A percentile compares a stretch with the other conserved stretches of the same genome.
These are phyloP conservation scores for Tuber indicum DNA, from an alignment of 495 filamentous ascomycete species.

Conservation along the genomic window DNA sequence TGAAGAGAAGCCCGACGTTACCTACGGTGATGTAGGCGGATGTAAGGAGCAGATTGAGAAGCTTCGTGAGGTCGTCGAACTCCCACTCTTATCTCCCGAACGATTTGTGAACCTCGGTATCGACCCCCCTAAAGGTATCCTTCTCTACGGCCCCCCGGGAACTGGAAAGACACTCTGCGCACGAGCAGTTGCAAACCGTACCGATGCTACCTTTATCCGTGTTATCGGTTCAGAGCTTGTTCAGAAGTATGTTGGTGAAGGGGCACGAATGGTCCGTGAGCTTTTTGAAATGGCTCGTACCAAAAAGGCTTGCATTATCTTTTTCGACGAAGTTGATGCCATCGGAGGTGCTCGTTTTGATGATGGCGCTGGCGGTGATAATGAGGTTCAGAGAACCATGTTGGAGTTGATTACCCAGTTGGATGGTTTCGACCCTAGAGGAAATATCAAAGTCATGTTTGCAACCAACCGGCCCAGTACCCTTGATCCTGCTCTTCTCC, in stretches of 20 bases:
- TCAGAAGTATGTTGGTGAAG: slow-evolving; percentile 98
- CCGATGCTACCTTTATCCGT: slow-evolving; percentile 96
- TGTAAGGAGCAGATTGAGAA: slow-evolving; percentile 99
- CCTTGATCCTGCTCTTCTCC: slow-evolving; percentile 91
- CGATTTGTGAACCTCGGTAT: slow-evolving; percentile 96
- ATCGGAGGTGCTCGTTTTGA: slow-evolving; percentile 98
- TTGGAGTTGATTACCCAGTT: slow-evolving; percentile 96
- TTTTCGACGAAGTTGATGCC: slow-evolving; percentile 99
- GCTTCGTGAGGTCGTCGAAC: slow-evolving; percentile 95
- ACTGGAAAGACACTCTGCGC: slow-evolving; percentile 98
- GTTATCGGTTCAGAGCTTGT: slow-evolving; percentile 96
- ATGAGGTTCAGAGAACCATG: slow-evolving; percentile 99
- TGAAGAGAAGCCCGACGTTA: slow-evolving; percentile 98
- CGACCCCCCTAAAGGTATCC: slow-evolving; percentile 93
- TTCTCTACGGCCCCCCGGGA: slow-evolving; percentile 93
- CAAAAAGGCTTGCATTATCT: slow-evolving; percentile 99
- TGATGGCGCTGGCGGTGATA: slow-evolving; percentile 94
- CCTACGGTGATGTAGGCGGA: slow-evolving; percentile 95
- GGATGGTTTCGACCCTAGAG: slow-evolving; percentile 92
- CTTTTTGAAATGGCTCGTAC: slow-evolving; percentile 99
- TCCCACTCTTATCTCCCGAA: slow-evolving; percentile 92
- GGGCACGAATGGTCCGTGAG: slow-evolving; percentile 95
- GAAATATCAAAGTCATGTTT: slow-evolving; percentile 99
- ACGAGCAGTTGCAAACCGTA: slow-evolving; percentile 92
- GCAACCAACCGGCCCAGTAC: slow-evolving; percentile 96